Conservation (phyloP, 176 grass and related monocot species). For the Eleusine indica region DNA sequence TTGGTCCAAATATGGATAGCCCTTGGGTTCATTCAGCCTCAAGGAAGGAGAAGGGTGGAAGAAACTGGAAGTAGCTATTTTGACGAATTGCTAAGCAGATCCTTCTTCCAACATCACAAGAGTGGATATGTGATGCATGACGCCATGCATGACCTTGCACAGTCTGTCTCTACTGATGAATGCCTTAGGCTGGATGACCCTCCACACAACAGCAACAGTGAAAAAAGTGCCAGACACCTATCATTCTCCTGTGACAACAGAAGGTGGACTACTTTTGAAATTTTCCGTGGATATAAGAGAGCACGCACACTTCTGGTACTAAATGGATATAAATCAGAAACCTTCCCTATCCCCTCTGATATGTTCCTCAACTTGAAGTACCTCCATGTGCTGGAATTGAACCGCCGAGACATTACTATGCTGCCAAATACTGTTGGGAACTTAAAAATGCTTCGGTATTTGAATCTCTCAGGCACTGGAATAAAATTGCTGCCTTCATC, state of each 20-base stretch:
- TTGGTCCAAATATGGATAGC: conserved; percentile 82
- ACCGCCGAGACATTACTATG: conserved; percentile 55
- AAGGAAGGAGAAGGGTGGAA: conserved; percentile 54
- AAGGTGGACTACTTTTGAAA: conserved; percentile 41
- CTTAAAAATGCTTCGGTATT: conserved; percentile 75
- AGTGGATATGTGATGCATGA: conserved; percentile 80
- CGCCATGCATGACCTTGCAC: conserved; percentile 77
- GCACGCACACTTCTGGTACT: conserved; percentile 61
- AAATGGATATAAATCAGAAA: conserved; percentile 64
- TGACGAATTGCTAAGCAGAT: conserved; percentile 72
- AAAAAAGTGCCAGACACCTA: conserved; percentile 50
- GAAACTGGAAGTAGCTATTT: conserved; percentile 67
- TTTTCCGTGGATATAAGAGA: conserved; percentile 60
- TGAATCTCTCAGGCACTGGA: conserved; percentile 59
- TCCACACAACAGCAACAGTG: conserved; percentile 2
- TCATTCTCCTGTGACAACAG: conserved; percentile 73
- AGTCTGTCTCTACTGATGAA: conserved; percentile 63
- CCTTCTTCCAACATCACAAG: conserved; percentile 72
- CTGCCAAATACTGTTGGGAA: conserved; percentile 68
- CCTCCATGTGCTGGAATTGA: conserved; percentile 61
- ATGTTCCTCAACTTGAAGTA: conserved; percentile 59
- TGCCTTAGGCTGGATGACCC: conserved; percentile 55
- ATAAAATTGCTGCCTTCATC: conserved; percentile 57
- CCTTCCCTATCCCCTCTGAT: conserved; percentile 40
- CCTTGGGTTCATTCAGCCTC: conserved; percentile 63